phyloP scores from a whole-genome alignment of 139 green algal species.

The Coccomyxa sp. region DNA sequence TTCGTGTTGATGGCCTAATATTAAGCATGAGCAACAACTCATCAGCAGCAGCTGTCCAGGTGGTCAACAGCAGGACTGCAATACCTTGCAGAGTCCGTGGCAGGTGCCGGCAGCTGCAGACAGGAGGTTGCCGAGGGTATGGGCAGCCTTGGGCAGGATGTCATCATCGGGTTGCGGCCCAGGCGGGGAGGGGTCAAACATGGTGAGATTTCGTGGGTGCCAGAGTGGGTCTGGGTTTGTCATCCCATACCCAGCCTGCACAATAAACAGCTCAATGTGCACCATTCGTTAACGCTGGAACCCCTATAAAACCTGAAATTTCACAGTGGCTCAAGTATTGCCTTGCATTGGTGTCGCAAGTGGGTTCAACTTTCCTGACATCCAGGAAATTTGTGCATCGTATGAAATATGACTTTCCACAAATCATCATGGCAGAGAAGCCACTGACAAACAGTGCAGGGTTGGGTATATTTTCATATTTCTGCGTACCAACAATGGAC shows the following conservation, averaged over 20 bases:
- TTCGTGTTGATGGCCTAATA: no score
- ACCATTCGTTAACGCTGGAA: neutral
- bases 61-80: no score
- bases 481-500: no score
- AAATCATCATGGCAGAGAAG: neutral
- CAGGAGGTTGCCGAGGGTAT: neutral
- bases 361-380: no score
- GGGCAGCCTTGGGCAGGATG: neutral
- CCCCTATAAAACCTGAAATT: neutral
- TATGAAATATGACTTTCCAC: neutral
- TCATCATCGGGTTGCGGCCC: neutral
- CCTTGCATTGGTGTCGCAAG: neutral
- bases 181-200: slow-evolving; percentile 2
- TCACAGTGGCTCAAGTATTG: neutral
- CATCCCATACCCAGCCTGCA: slow-evolving; percentile 21
- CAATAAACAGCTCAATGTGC: neutral
- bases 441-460: neutral
- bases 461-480: no score
- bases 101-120: neutral
- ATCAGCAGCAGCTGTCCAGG: no score
- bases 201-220: neutral
- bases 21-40: no score
- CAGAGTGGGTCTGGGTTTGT: slow-evolving; percentile 6
- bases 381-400: no score
- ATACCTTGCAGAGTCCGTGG: neutral